Conservation (phyloP, 495 filamentous ascomycete species). For the Collariella sp. region DNA sequence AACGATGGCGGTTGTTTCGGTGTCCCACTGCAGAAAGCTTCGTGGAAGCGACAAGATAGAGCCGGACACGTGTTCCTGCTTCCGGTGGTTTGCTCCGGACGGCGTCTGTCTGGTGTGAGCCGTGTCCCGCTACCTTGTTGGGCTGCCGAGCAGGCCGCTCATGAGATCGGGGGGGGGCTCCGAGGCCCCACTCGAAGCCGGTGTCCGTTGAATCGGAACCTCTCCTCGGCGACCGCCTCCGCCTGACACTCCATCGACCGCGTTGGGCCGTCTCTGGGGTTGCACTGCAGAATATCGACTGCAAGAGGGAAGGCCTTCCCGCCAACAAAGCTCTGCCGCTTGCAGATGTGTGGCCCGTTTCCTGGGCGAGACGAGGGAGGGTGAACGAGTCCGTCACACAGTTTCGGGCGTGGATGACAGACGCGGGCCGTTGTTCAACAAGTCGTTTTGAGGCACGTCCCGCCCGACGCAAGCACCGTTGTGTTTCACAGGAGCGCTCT, state of each 20-base stretch:
- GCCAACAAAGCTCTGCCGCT: neutral
- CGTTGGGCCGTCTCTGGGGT: conserved; percentile 1
- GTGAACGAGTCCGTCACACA: too few species aligned
- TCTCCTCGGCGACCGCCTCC: neutral
- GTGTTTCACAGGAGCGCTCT: too few species aligned
- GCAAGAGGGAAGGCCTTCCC: neutral
- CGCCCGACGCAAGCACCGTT: too few species aligned
- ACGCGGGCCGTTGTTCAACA: too few species aligned
- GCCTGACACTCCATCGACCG: conserved; percentile 7
- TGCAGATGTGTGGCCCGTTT: neutral
- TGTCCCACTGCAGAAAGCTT: too few species aligned
- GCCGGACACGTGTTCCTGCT: conserved; percentile 2
- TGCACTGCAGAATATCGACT: conserved; percentile 11
- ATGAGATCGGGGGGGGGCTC: neutral
- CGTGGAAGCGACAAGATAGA: neutral
- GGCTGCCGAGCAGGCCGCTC: neutral
- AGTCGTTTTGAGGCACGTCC: too few species aligned
- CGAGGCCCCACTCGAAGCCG: conserved; percentile 6
- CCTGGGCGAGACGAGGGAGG: too few species aligned
- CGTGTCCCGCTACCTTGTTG: neutral
- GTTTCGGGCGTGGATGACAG: too few species aligned
- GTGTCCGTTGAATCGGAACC: conserved; percentile 7
- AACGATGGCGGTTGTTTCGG: too few species aligned
- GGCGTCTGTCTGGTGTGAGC: neutral
- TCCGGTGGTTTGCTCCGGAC: conserved; percentile 6